A percentile compares a stretch with the other conserved stretches of the same genome.
Evolutionary conservation across 1,284 basidiomycete genomes (phyloP).

Genomic region (Ustilago trichophora): DNA sequence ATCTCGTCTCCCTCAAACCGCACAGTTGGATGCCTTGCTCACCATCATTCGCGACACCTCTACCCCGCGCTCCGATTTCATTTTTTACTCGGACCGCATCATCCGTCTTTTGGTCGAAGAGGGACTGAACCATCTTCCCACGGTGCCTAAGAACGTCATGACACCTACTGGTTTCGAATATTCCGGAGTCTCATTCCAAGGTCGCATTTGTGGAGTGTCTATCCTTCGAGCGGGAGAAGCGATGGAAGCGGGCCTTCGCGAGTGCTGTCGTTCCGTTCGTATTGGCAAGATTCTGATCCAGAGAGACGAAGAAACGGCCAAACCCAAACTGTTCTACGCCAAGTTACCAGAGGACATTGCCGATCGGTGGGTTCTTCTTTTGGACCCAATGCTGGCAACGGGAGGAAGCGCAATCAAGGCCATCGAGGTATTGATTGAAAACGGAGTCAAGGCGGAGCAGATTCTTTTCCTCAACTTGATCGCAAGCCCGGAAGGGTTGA

Average conservation of each 20-base stretch:
- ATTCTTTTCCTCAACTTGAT: constrained; percentile 98
- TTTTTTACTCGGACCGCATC: constrained; percentile 86
- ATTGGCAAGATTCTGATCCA: constrained; percentile 69
- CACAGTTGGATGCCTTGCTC: constrained; percentile 83
- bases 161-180: constrained; percentile 76
- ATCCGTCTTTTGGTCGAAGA: constrained; percentile 74
- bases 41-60: constrained; percentile 81
- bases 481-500: constrained; percentile 88
- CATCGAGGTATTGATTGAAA: constrained; percentile 88
- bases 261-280: constrained; percentile 75
- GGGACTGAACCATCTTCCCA: constrained; percentile 91
- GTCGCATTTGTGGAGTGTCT: constrained; percentile 59
- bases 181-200: constrained; percentile 59
- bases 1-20: constrained; percentile 82
- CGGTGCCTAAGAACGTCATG: constrained; percentile 52
- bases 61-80: constrained; percentile 82
- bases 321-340: constrained; percentile 69
- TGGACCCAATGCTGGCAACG: constrained; percentile 97
- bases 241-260: constrained; percentile 78
- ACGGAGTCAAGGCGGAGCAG: constrained; percentile 78
- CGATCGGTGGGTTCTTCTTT: constrained; percentile 86
- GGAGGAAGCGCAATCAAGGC: constrained; percentile 98
- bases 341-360: constrained; percentile 94
- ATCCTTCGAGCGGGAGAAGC: constrained; percentile 68
- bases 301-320: constrained; percentile 62